Base-by-base conservation (phyloP, 2,329 filamentous ascomycete species). In the Fusarium sp. region DNA sequence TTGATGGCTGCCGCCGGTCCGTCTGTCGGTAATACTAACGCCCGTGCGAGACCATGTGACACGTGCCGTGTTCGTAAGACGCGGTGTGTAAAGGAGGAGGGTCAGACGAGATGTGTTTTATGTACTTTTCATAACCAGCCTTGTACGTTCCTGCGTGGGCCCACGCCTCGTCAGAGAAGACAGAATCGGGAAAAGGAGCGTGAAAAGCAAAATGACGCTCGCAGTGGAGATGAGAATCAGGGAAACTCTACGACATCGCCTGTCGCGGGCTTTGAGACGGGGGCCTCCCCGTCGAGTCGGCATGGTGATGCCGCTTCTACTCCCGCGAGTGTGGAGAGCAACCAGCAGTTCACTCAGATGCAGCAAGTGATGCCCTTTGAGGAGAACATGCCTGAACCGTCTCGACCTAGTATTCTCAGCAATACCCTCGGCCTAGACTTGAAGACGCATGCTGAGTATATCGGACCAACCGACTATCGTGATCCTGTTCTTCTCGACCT, bases 101-200 rank as follows among this genome's bases (percentile, higher is more conserved):
- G 85, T 63, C 86, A 86, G 73, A 84, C 85, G 47, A 85, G 88
- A 72, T 92, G 90, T 78, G 88, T 91, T 54, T 83, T 92, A 66
- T 92, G 90, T 81, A 87, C 88, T 70, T 91, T 92, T 79, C 90
- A 92, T 81, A 89, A 89, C 79, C 89, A 91, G 77, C 88, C 90
- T 71, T 92, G 90, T 80, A 92, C 90, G 30, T 92, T 91, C 79
- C 84, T 91, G 57, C 79, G 80, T n/a, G 81, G 80, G 0, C 80
- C 80, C 23, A 79, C 80, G 21, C 80, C 80, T 35, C 79, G 80
- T 40, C 75, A 79, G 52, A 78, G 79, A 46, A 73, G 77, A 60
- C 67, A 77, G 67, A 57, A 78, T 60, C 63, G 68, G 33, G 75
- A 77, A 10, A 73, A 64, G 23, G 71, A 74, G 15, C 63, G 72